Conservation (phyloP, 2,329 filamentous ascomycete genomes). For the Fusarium euwallaceae region DNA sequence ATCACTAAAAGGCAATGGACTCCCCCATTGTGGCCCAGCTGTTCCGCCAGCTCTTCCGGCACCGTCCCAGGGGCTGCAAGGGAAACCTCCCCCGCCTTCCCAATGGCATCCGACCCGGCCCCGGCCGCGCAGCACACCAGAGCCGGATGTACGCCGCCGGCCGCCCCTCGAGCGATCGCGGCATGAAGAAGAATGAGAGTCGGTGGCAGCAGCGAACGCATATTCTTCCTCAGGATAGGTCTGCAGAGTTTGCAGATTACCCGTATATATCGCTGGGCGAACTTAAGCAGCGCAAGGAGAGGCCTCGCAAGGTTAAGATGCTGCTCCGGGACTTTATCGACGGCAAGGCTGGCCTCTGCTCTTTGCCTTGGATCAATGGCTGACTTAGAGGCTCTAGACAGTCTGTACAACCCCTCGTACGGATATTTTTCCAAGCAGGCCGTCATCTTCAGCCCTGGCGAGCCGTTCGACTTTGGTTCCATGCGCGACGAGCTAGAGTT, state of each 20-base stretch:
- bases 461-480: conserved; percentile 87
- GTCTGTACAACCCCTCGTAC: conserved; percentile 93
- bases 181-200: conserved; percentile 69
- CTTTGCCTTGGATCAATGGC: conserved; percentile 28
- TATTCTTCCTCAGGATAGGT: conserved; percentile 80
- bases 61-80: conserved; percentile 59
- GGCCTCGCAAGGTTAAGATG: conserved; percentile 95
- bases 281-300: conserved; percentile 77
- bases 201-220: conserved; percentile 89
- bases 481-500: conserved; percentile 91
- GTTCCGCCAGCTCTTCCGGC: conserved; percentile 87
- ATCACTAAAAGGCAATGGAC: conserved; percentile 73
- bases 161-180: conserved; percentile 53
- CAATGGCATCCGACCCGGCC: conserved; percentile 38
- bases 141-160: conserved; percentile 46
- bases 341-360: conserved; percentile 63
- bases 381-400: conserved; percentile 69
- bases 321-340: conserved; percentile 97
- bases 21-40: conserved; percentile 82
- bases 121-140: conserved; percentile 29
- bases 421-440: conserved; percentile 97
- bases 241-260: conserved; percentile 83
- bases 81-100: conserved; percentile 42
- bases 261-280: conserved; percentile 88
- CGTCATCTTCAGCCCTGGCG: conserved; percentile 93